Conservation (phyloP, 495 filamentous ascomycete species). For the Pseudotulostoma volvatum region DNA sequence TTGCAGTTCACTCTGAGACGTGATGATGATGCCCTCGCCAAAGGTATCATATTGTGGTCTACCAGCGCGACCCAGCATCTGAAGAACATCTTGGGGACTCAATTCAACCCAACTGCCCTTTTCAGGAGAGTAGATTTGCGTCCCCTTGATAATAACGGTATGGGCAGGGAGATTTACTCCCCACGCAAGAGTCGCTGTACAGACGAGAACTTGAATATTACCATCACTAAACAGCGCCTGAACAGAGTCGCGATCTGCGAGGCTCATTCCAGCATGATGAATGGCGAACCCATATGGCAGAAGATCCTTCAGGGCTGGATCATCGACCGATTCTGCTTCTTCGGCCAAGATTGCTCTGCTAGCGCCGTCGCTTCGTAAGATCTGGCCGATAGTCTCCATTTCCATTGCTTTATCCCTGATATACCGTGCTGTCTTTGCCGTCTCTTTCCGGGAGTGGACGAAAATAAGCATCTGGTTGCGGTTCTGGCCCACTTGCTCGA, state of each 20-base stretch:
- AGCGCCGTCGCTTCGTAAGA: slow-evolving; percentile 82
- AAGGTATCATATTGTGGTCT: slow-evolving; percentile 95
- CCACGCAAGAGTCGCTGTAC: slow-evolving; percentile 91
- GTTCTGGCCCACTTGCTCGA: slow-evolving; percentile 86
- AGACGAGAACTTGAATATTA: slow-evolving; percentile 85
- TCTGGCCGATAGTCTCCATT: slow-evolving; percentile 90
- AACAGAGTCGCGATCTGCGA: slow-evolving; percentile 82
- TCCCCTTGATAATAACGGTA: slow-evolving; percentile 94
- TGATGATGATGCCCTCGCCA: slow-evolving; percentile 97
- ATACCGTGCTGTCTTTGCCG: slow-evolving; percentile 90
- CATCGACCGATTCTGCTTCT: slow-evolving; percentile 67
- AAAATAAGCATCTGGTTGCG: slow-evolving; percentile 97
- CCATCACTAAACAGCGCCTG: slow-evolving; percentile 89
- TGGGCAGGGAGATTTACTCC: slow-evolving; percentile 91
- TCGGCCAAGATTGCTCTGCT: slow-evolving; percentile 75
- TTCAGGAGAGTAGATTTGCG: slow-evolving; percentile 93
- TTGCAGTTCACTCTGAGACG: slow-evolving; percentile 81
- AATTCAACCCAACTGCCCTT: slow-evolving; percentile 98
- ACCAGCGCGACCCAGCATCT: slow-evolving; percentile 96
- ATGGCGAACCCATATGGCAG: slow-evolving; percentile 95
- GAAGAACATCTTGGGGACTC: slow-evolving; percentile 91
- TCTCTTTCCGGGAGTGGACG: slow-evolving; percentile 95
- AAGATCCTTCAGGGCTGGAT: slow-evolving; percentile 83
- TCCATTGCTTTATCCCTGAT: slow-evolving; percentile 92
- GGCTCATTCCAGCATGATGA: slow-evolving; percentile 92